Base-by-base conservation (phyloP, 768 basidiomycete species). In the Rubroboletus pulcherrimus region DNA sequence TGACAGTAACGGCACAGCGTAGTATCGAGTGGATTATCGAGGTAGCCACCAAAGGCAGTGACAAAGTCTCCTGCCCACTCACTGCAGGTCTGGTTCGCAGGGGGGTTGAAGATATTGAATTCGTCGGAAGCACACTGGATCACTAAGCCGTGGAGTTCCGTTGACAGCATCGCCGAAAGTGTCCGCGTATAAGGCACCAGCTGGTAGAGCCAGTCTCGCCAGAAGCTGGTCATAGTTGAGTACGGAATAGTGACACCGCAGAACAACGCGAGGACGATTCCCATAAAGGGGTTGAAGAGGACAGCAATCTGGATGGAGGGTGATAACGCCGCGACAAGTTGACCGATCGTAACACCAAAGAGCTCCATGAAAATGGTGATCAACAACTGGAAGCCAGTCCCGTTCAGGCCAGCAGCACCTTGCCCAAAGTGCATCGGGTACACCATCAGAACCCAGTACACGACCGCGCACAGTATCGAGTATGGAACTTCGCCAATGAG, bases 401-500 rank as follows among this genome's bases (percentile, higher is more conserved):
- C 87, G 51, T 80, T 78, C 41, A 75, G 59, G 17, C 86, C 85
- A 17, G 81, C 75, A 43, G 75, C 61, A 39, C 87, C 87, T 71
- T 86, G 76, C 2, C 86, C 86, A 57, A 82, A 86, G 42, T 81
- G 81, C 64, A 86, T 83, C 4, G 85, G 85, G 65, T 81, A 90
- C 4, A 87, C 81, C 85, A 86, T 85, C 21, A 88, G 69, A 24
- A 78, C 78, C 88, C 86, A 95, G 72, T 93, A 94, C 0, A 85
- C 77, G 48, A 83, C 64, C 11, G 80, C 86, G 60, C 89, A 92
- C 14, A 89, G 64, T 33, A 88, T 66, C 46, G 81, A 85, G 70
- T 86, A 89, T 0, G 91, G 93, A 53, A 89, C 79, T 70, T 96
- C 92, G 41, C 91, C 86, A 14, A 90, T 66, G 26, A 94, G 76